Percentiles rank a stretch among this genome's conserved stretches.
Conservation (phyloP, 179 eudicot genomes). For the Sideroxylon spinosum region DNA sequence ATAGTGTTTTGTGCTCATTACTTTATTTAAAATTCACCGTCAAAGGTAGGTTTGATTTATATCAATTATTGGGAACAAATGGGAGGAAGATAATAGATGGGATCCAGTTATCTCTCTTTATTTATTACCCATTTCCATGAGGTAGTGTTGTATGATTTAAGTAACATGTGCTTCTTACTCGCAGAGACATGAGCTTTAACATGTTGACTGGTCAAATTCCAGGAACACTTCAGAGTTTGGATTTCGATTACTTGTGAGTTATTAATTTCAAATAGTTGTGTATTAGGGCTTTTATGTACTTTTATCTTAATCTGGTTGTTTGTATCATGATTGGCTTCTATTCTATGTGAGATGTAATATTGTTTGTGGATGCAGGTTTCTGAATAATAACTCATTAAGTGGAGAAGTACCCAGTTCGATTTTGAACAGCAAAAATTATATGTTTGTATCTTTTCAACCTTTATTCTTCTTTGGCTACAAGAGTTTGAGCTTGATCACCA, state of each 20-base stretch:
- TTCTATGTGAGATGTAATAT: not conserved
- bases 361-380: slow-evolving; percentile 39
- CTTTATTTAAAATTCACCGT: not conserved
- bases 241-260: slow-evolving; percentile 30
- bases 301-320: not conserved
- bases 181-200: slow-evolving; percentile 79
- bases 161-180: not conserved
- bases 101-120: not conserved
- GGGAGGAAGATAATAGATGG: not conserved
- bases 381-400: slow-evolving; percentile 50
- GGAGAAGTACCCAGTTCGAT: slow-evolving; percentile 60
- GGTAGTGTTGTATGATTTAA: not conserved
- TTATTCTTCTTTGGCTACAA: slow-evolving; percentile 7
- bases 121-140: not conserved
- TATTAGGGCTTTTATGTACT: not conserved
- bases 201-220: slow-evolving; percentile 60
- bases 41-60: not conserved
- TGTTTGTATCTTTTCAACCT: slow-evolving; percentile 33
- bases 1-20: no score
- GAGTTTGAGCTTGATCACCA: slow-evolving; percentile 1
- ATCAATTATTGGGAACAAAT: not conserved
- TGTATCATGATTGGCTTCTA: not conserved
- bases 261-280: not conserved
- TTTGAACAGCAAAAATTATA: slow-evolving; percentile 26
- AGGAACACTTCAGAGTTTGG: slow-evolving; percentile 24